Conservation (phyloP, 2,329 filamentous ascomycete genomes). For the Claviceps spartinae region DNA sequence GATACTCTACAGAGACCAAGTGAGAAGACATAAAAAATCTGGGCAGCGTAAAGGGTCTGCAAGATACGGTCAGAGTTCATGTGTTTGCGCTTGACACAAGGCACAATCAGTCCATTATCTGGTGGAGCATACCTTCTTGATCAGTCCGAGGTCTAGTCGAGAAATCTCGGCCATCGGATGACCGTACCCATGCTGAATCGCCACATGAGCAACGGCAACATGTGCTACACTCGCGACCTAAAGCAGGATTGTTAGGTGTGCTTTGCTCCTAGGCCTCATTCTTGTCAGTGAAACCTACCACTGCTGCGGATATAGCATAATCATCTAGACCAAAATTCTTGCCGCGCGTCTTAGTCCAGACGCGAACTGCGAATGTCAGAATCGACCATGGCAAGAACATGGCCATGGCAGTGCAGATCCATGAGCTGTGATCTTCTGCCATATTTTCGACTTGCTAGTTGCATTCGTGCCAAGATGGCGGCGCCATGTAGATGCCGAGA, state of each 20-base stretch:
- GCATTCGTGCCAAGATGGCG: not conserved
- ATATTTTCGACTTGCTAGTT: not conserved
- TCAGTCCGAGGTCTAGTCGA: not conserved
- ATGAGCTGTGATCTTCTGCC: conserved; percentile 6
- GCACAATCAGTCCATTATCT: not conserved
- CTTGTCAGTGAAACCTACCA: conserved; percentile 4
- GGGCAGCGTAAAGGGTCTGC: conserved; percentile 3
- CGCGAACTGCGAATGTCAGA: conserved; percentile 4
- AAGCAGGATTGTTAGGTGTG: not conserved
- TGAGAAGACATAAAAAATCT: conserved; percentile 4
- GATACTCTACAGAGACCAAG: conserved; percentile 5
- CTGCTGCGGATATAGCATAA: conserved; percentile 2
- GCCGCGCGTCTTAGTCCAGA: conserved; percentile 7
- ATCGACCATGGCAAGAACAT: conserved; percentile 8
- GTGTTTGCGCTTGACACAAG: not conserved
- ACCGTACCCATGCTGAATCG: conserved; percentile 3
- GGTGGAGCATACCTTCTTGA: not conserved
- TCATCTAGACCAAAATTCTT: conserved; percentile 9
- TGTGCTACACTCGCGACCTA: not conserved
- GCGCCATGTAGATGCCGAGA: conserved; percentile 1
- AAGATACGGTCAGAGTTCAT: not conserved
- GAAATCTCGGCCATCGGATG: not conserved
- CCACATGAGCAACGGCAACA: not conserved
- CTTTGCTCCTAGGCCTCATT: not conserved
- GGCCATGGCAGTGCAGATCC: conserved; percentile 7